Conservation (phyloP, 768 basidiomycete genomes). For the Vishniacozyma victoriae region DNA sequence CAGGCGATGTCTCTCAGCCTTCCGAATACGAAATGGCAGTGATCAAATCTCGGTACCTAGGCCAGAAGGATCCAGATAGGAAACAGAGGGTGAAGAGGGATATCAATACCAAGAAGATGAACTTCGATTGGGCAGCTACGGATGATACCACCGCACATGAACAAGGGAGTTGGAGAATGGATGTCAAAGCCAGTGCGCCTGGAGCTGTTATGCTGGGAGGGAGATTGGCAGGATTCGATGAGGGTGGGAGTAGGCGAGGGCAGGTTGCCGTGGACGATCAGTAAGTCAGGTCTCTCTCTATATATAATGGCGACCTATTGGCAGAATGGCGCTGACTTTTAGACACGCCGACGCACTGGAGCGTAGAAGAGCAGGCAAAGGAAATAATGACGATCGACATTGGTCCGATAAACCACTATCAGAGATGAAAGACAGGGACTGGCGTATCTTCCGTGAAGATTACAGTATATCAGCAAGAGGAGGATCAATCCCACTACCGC, state of each 20-base stretch:
- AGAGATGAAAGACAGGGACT: constrained; percentile 96
- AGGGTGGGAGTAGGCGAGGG: constrained; percentile 25
- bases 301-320: background rate
- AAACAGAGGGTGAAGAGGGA: constrained; percentile 33
- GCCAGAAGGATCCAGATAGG: constrained; percentile 46
- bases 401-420: constrained; percentile 90
- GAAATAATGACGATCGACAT: constrained; percentile 85
- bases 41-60: constrained; percentile 88
- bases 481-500: constrained; percentile 87
- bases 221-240: constrained; percentile 42
- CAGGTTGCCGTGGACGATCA: constrained; percentile 11
- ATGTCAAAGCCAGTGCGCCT: constrained; percentile 21
- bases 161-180: constrained; percentile 30
- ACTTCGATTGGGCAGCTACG: constrained; percentile 98
- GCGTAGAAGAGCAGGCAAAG: constrained; percentile 69
- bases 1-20: constrained; percentile 24
- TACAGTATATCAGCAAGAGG: constrained; percentile 93
- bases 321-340: constrained; percentile 3
- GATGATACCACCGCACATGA: constrained; percentile 74
- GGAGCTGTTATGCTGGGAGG: constrained; percentile 46
- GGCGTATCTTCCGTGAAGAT: constrained; percentile 98
- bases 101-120: constrained; percentile 92
- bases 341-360: constrained; percentile 78
- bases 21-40: constrained; percentile 71
- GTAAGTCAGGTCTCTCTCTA: constrained; percentile 1